These are phyloP conservation scores for Phytophthora pistaciae DNA, from an alignment of 352 stramenopile genomes.

Conservation along the genomic window DNA sequence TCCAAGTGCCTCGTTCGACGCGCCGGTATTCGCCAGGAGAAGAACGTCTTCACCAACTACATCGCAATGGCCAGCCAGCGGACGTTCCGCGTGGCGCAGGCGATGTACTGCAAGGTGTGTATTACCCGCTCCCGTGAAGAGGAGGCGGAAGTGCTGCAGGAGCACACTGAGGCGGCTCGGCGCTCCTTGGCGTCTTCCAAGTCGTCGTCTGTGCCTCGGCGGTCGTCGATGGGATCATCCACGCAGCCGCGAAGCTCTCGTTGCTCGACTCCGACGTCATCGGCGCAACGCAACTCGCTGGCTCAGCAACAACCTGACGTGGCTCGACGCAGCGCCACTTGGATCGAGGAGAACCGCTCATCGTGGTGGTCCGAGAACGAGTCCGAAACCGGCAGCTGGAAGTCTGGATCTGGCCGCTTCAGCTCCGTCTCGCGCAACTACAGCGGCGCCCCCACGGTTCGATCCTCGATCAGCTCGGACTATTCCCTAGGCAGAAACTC, in stretches of 20 bases:
- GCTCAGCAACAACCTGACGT: constrained; percentile 21
- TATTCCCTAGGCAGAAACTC: constrained; percentile 37
- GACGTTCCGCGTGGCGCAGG: constrained; percentile 62
- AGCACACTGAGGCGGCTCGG: constrained; percentile 20
- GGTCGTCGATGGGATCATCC: constrained; percentile 34
- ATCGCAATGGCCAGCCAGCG: constrained; percentile 37
- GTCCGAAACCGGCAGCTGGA: constrained; percentile 49
- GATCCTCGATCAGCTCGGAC: constrained; percentile 43
- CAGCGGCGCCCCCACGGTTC: constrained; percentile 37
- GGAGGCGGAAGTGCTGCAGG: constrained; percentile 23
- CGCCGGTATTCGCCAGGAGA: constrained; percentile 44
- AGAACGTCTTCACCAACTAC: constrained; percentile 20
- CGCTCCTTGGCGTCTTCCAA: constrained; percentile 31
- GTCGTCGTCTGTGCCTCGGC: constrained; percentile 20
- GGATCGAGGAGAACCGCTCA: constrained; percentile 37
- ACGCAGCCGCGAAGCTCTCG: constrained; percentile 22
- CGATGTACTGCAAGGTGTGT: constrained; percentile 70
- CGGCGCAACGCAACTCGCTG: constrained; percentile 9
- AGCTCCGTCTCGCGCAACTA: constrained; percentile 43
- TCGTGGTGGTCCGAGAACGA: constrained; percentile 55
- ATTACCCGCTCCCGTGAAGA: constrained; percentile 60
- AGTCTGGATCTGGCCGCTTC: constrained; percentile 45
- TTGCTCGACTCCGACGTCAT: constrained; percentile 27
- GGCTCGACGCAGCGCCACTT: constrained; percentile 29
- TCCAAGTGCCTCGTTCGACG: constrained; percentile 73